Conservation (phyloP, 2,329 filamentous ascomycete genomes). For the Fusarium aywerte region DNA sequence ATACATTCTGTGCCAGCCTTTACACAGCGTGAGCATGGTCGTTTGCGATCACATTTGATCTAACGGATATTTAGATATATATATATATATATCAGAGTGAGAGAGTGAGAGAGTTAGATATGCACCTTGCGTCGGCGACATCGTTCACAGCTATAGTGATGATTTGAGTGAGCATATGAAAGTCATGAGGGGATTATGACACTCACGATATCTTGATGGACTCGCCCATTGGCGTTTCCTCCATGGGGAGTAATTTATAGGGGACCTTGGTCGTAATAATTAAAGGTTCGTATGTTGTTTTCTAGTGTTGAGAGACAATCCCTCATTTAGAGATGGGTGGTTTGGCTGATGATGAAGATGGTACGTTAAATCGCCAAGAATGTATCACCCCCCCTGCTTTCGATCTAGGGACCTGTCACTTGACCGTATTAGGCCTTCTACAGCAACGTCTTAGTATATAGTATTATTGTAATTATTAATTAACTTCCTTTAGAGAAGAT, state of each 20-base stretch:
- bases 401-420: conserved; percentile 29
- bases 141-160: conserved; percentile 53
- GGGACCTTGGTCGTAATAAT: not conserved
- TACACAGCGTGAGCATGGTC: conserved; percentile 62
- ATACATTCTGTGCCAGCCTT: conserved; percentile 55
- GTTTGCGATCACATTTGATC: conserved; percentile 64
- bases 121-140: conserved; percentile 57
- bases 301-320: not conserved
- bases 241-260: conserved; percentile 37
- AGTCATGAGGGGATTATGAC: conserved; percentile 16
- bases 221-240: conserved; percentile 51
- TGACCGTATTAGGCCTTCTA: conserved; percentile 13
- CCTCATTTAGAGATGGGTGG: not conserved
- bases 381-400: not conserved
- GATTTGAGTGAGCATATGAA: conserved; percentile 16
- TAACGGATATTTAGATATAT: conserved; percentile 39
- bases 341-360: conserved; percentile 10
- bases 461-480: too few relatives aligned
- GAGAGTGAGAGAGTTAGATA: not conserved
- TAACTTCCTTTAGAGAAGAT: not conserved
- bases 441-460: not conserved
- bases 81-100: not conserved
- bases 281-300: not conserved
- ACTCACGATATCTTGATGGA: conserved; percentile 53
- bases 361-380: conserved; percentile 31